phyloP scores from a whole-genome alignment of 345 rosid species.

The Alliaria petiolata region DNA sequence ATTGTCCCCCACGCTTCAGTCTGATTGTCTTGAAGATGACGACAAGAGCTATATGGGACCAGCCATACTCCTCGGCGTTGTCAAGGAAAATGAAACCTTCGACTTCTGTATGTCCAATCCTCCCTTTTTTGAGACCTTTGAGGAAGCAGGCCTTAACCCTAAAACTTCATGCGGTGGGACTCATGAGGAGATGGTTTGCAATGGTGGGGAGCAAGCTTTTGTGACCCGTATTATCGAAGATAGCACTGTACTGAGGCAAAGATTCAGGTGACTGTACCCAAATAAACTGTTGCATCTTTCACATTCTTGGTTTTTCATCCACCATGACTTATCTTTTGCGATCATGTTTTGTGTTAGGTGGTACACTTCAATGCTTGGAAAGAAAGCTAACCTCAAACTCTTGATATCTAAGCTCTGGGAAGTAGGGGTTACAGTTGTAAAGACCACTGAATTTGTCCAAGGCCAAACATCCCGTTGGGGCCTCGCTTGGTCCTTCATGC shows the following conservation, averaged over 20 bases:
- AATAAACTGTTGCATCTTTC: background rate
- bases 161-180: slow-evolving; percentile 95
- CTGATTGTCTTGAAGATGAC: slow-evolving; percentile 16
- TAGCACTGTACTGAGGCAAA: slow-evolving; percentile 58
- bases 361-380: slow-evolving; percentile 94
- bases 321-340: background rate
- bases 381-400: slow-evolving; percentile 72
- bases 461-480: slow-evolving; percentile 95
- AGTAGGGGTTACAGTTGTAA: slow-evolving; percentile 66
- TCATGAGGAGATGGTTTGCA: slow-evolving; percentile 79
- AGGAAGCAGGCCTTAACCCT: slow-evolving; percentile 86
- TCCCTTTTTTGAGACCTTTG: slow-evolving; percentile 83
- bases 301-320: background rate
- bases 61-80: slow-evolving; percentile 59
- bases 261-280: slow-evolving; percentile 43
- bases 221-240: slow-evolving; percentile 72
- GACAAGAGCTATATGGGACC: slow-evolving; percentile 39
- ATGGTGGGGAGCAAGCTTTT: slow-evolving; percentile 86
- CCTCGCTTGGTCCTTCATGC: slow-evolving; percentile 86
- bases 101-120: slow-evolving; percentile 98
- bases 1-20: slow-evolving; percentile 14
- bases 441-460: slow-evolving; percentile 87
- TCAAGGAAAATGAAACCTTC: slow-evolving; percentile 64
- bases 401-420: slow-evolving; percentile 68
- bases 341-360: slow-evolving; percentile 42